Conservation (phyloP, 192 early-diverging fungal species). For the Dispira simplex region DNA sequence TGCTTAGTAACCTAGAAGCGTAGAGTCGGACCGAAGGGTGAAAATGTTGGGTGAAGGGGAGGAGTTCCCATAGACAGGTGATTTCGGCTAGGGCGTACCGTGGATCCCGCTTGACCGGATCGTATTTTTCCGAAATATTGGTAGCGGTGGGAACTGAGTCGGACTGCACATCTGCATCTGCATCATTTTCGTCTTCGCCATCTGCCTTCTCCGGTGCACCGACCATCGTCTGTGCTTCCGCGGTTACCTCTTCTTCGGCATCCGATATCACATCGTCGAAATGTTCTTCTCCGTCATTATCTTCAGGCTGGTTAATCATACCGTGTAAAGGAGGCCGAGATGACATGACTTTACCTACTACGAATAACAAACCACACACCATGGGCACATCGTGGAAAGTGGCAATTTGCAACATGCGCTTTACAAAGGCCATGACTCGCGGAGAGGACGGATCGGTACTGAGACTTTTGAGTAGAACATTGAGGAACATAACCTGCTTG, state of each 20-base stretch:
- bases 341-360: slow-evolving; percentile 49
- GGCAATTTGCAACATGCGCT: slow-evolving; percentile 74
- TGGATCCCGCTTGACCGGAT: slow-evolving; percentile 78
- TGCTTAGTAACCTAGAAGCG: slow-evolving; percentile 19
- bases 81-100: slow-evolving; percentile 62
- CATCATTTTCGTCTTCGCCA: slow-evolving; percentile 11
- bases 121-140: slow-evolving; percentile 33
- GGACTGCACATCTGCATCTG: slow-evolving; percentile 16
- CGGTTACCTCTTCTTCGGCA: slow-evolving; percentile 23
- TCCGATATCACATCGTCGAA: slow-evolving; percentile 39
- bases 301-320: slow-evolving; percentile 53
- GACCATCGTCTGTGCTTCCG: too few species aligned
- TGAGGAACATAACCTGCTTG: slow-evolving; percentile 89
- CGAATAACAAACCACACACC: slow-evolving; percentile 70
- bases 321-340: neutral
- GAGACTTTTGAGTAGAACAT: slow-evolving; percentile 75
- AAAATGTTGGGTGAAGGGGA: slow-evolving; percentile 63
- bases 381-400: slow-evolving; percentile 60
- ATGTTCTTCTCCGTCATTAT: slow-evolving; percentile 44
- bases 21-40: slow-evolving; percentile 87
- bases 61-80: slow-evolving; percentile 86
- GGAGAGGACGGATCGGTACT: slow-evolving; percentile 48
- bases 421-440: slow-evolving; percentile 73
- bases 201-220: too few species aligned
- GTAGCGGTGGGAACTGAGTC: slow-evolving; percentile 10